A percentile compares a stretch with the other conserved stretches of the same genome.
These are phyloP conservation scores for Patellaria atrata DNA, from an alignment of 495 filamentous ascomycete genomes.

Conservation along the genomic window DNA sequence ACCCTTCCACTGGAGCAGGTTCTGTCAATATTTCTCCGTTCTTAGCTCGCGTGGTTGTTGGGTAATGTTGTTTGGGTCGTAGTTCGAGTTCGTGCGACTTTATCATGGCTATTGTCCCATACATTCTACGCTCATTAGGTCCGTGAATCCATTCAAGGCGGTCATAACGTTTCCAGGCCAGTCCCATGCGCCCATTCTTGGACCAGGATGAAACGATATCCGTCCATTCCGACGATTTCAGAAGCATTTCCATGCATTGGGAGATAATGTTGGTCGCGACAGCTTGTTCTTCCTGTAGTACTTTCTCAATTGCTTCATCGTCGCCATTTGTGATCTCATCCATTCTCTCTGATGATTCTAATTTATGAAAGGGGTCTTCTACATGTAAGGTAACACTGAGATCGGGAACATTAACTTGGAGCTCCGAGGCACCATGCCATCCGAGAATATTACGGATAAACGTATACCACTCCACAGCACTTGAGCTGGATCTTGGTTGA, in stretches of 20 bases:
- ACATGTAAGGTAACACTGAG: conserved; percentile 49
- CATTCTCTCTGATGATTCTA: conserved; percentile 35
- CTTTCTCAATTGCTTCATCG: conserved; percentile 32
- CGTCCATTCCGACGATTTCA: conserved; percentile 44
- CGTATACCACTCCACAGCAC: conserved; percentile 62
- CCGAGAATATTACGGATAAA: conserved; percentile 51
- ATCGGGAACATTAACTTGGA: conserved; percentile 57
- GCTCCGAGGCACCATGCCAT: conserved; percentile 38
- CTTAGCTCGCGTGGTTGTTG: conserved; percentile 32
- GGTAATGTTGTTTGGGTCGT: conserved; percentile 55
- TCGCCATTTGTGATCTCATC: too few species aligned
- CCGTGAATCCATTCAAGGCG: conserved; percentile 63
- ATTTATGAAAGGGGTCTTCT: conserved; percentile 45
- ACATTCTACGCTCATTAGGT: conserved; percentile 56
- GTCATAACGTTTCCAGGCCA: conserved; percentile 67
- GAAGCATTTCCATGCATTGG: conserved; percentile 45
- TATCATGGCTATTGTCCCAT: conserved; percentile 59
- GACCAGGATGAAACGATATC: conserved; percentile 49
- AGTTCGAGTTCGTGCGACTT: conserved; percentile 62
- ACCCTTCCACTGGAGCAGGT: conserved; percentile 56
- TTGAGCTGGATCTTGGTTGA: conserved; percentile 47
- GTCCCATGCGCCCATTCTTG: conserved; percentile 47
- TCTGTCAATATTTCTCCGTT: conserved; percentile 35
- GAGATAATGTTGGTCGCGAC: conserved; percentile 43
- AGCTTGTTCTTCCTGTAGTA: conserved; percentile 36